These are phyloP conservation scores for Mortierella alpina DNA, from an alignment of 192 early-diverging fungal genomes.

Conservation along the genomic window DNA sequence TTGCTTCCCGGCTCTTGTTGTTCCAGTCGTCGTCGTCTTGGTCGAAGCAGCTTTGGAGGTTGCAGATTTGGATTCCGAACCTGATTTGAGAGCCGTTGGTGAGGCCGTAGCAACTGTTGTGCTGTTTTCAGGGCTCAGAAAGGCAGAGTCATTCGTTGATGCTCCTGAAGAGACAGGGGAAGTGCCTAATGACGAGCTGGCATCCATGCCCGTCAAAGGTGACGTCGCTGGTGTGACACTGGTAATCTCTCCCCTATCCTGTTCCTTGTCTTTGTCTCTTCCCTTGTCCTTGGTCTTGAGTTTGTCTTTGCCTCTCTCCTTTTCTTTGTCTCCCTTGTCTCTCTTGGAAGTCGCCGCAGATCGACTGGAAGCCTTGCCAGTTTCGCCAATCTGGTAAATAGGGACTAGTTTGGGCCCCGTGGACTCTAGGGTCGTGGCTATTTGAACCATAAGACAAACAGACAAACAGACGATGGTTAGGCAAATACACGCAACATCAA, in stretches of 20 bases:
- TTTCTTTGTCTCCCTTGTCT: conserved; percentile 3
- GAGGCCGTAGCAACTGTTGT: not conserved
- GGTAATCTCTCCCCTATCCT: conserved; percentile 1
- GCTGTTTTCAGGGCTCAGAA: not conserved
- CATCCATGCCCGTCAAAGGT: not conserved
- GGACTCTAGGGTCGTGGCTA: too few species aligned
- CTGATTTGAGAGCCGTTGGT: not conserved
- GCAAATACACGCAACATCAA: too few species aligned
- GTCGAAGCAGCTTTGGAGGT: conserved; percentile 2
- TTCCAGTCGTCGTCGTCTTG: not conserved
- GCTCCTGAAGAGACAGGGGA: not conserved
- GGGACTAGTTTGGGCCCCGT: conserved; percentile 18
- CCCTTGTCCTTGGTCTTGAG: conserved; percentile 12
- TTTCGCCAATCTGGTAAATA: conserved; percentile 33
- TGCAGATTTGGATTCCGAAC: not conserved
- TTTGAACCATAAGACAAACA: too few species aligned
- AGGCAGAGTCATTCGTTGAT: not conserved
- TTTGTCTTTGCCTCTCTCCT: conserved; percentile 18
- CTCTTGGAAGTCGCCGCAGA: not conserved
- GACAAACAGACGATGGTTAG: too few species aligned
- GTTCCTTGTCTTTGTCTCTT: conserved; percentile 1
- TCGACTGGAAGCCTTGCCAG: not conserved
- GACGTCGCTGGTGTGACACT: not conserved
- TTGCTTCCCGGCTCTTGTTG: not conserved
- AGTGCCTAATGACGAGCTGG: not conserved